These are phyloP conservation scores for Rhizophora mangle DNA, from an alignment of 345 rosid genomes.

Conservation along the genomic window DNA sequence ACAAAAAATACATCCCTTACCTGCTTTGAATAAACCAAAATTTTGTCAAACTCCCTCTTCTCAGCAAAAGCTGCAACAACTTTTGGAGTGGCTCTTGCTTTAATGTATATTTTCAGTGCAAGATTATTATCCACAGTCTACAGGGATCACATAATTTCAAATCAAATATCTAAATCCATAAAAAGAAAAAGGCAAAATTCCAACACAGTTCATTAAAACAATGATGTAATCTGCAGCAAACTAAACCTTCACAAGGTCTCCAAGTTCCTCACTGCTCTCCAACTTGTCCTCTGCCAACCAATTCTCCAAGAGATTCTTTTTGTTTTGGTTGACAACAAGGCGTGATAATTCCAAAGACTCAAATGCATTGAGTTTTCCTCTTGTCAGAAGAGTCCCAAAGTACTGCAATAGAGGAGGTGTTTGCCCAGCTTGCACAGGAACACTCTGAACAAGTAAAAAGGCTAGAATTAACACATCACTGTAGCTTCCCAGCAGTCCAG, in stretches of 20 bases:
- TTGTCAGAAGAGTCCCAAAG: slow-evolving; percentile 91
- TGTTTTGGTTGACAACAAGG: slow-evolving; percentile 96
- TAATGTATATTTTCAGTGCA: slow-evolving; percentile 89
- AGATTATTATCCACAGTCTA: slow-evolving; percentile 73
- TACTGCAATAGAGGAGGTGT: slow-evolving; percentile 96
- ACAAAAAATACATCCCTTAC: slow-evolving; percentile 23
- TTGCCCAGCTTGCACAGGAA: slow-evolving; percentile 98
- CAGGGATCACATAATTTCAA: background rate
- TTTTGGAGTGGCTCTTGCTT: slow-evolving; percentile 94
- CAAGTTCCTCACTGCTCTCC: slow-evolving; percentile 98
- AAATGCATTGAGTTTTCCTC: slow-evolving; percentile 94
- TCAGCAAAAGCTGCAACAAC: slow-evolving; percentile 99
- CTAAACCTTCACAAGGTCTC: slow-evolving; percentile 94
- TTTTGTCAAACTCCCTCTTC: slow-evolving; percentile 94
- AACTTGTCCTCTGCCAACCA: slow-evolving; percentile 99
- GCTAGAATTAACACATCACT: background rate
- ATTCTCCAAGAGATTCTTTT: slow-evolving; percentile 90
- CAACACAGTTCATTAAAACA: too few species aligned
- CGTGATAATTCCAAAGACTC: slow-evolving; percentile 98
- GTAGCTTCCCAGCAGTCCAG: background rate
- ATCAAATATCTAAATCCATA: slow-evolving; percentile 8
- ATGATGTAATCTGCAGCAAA: too few species aligned
- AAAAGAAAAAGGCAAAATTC: too few species aligned
- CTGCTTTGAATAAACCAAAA: slow-evolving; percentile 90
- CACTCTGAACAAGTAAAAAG: slow-evolving; percentile 56